Percentiles rank a stretch among this genome's conserved stretches.
These are phyloP conservation scores for Sporisorium scitamineum DNA, from an alignment of 1,284 basidiomycete genomes.

Conservation along the genomic window DNA sequence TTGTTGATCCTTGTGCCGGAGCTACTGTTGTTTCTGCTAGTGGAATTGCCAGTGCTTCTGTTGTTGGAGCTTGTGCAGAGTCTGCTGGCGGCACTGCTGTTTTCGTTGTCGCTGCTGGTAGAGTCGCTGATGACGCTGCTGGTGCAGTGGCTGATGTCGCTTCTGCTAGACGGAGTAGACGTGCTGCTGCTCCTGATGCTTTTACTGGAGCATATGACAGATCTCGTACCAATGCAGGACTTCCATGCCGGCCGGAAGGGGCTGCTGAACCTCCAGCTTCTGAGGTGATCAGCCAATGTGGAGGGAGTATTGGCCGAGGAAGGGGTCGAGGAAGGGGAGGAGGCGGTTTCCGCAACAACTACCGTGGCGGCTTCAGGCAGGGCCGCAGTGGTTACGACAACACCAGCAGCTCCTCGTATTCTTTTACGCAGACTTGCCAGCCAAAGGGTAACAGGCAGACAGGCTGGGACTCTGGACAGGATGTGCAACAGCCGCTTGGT, in stretches of 20 bases:
- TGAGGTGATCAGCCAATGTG: background rate
- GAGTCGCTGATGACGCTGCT: too few species aligned
- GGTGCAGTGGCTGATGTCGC: too few species aligned
- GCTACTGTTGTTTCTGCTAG: background rate
- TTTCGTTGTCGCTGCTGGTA: too few species aligned
- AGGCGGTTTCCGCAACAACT: background rate
- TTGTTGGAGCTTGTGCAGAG: too few species aligned
- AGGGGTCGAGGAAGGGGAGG: slow-evolving; percentile 1
- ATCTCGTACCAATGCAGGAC: background rate
- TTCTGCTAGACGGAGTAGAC: too few species aligned
- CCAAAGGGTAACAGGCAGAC: background rate
- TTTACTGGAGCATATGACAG: too few species aligned
- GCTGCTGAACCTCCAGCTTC: background rate
- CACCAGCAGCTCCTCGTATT: background rate
- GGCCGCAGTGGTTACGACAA: background rate
- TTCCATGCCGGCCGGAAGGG: slow-evolving; percentile 12
- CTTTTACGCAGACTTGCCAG: background rate
- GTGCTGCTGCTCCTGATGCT: too few species aligned
- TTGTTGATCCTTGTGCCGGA: too few species aligned
- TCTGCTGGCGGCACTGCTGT: too few species aligned
- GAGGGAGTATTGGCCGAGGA: background rate
- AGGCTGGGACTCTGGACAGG: background rate
- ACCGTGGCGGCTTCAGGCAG: background rate
- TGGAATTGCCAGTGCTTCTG: too few species aligned
- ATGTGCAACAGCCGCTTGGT: background rate